Percentiles rank a stretch among this genome's conserved stretches.
These are phyloP conservation scores for Phytophthora litchii DNA, from an alignment of 352 stramenopile species.

Conservation along the genomic window DNA sequence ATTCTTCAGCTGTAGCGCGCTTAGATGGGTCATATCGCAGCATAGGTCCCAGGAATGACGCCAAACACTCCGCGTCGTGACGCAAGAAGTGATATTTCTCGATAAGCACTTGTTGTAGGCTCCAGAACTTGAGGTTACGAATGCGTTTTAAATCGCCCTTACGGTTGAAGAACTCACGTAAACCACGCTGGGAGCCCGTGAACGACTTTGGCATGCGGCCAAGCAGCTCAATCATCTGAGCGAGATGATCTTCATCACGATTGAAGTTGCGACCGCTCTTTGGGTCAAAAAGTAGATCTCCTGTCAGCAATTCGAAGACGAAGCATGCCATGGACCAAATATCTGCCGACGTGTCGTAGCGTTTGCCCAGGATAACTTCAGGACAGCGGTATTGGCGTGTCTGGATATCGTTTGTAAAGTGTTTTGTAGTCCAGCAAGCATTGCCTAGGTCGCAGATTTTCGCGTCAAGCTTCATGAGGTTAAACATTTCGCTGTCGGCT, in stretches of 20 bases:
- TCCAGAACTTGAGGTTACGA: constrained; percentile 98
- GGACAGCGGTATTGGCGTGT: constrained; percentile 99
- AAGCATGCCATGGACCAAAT: constrained; percentile 99
- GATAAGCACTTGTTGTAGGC: constrained; percentile 94
- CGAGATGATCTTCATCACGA: constrained; percentile 97
- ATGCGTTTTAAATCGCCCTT: constrained; percentile 98
- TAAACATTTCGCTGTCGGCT: constrained; percentile 47
- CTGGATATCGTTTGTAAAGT: constrained; percentile 99
- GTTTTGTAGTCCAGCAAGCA: constrained; percentile 98
- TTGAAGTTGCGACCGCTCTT: constrained; percentile 89
- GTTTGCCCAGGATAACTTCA: constrained; percentile 96
- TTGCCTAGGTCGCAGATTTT: constrained; percentile 99
- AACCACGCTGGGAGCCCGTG: constrained; percentile 64
- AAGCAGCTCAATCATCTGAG: constrained; percentile 99
- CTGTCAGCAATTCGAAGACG: constrained; percentile 99
- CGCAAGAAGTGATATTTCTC: constrained; percentile 96
- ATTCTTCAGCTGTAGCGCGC: constrained; percentile 93
- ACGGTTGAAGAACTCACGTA: constrained; percentile 97
- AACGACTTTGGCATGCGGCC: constrained; percentile 97
- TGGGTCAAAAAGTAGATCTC: constrained; percentile 99
- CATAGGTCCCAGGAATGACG: constrained; percentile 96
- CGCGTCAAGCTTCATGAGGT: constrained; percentile 65
- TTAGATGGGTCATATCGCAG: constrained; percentile 88
- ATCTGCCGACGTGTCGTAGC: constrained; percentile 98
- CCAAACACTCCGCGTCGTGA: constrained; percentile 88